Base-by-base conservation (phyloP, 257 asterid genomes). In the Leptodermis oblonga region DNA sequence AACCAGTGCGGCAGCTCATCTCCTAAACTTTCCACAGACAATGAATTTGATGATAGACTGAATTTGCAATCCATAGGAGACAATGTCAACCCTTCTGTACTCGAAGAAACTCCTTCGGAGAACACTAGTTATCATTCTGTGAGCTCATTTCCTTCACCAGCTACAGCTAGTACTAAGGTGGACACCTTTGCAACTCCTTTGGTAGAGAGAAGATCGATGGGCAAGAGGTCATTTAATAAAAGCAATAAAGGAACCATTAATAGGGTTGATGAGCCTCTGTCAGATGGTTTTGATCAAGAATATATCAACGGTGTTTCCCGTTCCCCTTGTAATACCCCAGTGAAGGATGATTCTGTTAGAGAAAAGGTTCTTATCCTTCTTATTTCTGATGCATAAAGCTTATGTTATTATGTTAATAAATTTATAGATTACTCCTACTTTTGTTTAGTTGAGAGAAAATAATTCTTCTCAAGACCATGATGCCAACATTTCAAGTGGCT, bases 371-470 rank as follows among this genome's bases (percentile, higher is more conserved):
- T 62, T 36, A 65, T 42, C 64, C 65, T 71, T 55, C 31, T 34
- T 30, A 69, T 17, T 39, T 17, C 56, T 20, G 56, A 45, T 23
- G 56, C 39, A 52, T 62, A 15, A 53, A 23, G 62, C 28, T 34
- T 56, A 59, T 64, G 11, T 26, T 41, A 46, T 25, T 58, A 39
- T 66, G 54, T 37, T 42, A 7, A n/a, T 53, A 15, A 31, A 42
- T 33, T 70, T 62, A 64, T 48, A 36, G n/a, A 52, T 70, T 63
- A 49, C 34, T 63, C 4, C 18, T 28, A 10, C 59, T 65, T 28
- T 66, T 82, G 72, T 74, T 62, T 81, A 88, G 96, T 73, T 72
- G 75, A 78, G 74, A 56, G 76, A 70, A 52, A 73, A 70, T 65
- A 77, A 58, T 41, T 22, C 76, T 70, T 46, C 52, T n/a, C 77